A percentile compares a stretch with the other conserved stretches of the same genome.
Conservation (phyloP, 768 basidiomycete genomes). For the Cubamyces sp. region DNA sequence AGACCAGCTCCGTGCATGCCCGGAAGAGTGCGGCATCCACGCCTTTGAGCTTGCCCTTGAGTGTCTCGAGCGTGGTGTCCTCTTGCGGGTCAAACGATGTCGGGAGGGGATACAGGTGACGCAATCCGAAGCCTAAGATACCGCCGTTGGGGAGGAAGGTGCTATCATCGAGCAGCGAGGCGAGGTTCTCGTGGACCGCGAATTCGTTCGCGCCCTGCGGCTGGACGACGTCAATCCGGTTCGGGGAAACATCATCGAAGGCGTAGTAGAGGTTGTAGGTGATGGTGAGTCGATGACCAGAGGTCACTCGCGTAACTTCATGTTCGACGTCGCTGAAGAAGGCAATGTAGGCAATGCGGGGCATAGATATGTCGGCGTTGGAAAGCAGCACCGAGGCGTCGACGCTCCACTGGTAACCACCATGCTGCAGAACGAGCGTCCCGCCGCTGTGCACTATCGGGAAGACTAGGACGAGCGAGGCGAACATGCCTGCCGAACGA, state of each 20-base stretch:
- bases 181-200: slow-evolving; percentile 24
- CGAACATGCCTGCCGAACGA: slow-evolving; percentile 34
- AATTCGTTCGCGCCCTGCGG: slow-evolving; percentile 9
- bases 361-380: not conserved
- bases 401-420: slow-evolving; percentile 24
- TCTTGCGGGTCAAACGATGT: not conserved
- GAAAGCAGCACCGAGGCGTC: slow-evolving; percentile 39
- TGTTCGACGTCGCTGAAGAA: slow-evolving; percentile 52
- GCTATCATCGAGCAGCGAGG: slow-evolving; percentile 37
- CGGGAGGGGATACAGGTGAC: slow-evolving; percentile 36
- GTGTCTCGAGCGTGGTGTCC: slow-evolving; percentile 5
- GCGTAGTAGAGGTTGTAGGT: slow-evolving; percentile 46
- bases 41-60: slow-evolving; percentile 15
- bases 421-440: slow-evolving; percentile 38
- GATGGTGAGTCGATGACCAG: slow-evolving; percentile 48
- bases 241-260: not conserved
- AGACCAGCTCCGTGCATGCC: slow-evolving; percentile 10
- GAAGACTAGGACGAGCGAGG: slow-evolving; percentile 52
- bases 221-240: not conserved
- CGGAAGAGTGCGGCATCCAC: slow-evolving; percentile 12
- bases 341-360: slow-evolving; percentile 42
- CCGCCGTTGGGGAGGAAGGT: slow-evolving; percentile 43
- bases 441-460: slow-evolving; percentile 53
- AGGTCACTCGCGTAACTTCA: slow-evolving; percentile 45
- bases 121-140: slow-evolving; percentile 44